phyloP scores from a whole-genome alignment of 345 rosid genomes.

The Citrus sinensis region DVS_A1.0 CM039163.1:50454501-50455000 shows the following conservation, averaged over 20 bases:
- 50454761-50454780: constrained; percentile 91
- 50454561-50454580: neutral
- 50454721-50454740: neutral
- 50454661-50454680: neutral
- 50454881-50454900: constrained; percentile 20
- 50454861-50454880: constrained; percentile 93
- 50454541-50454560: neutral
- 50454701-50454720: neutral
- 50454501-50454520: neutral
- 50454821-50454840: constrained; percentile 95
- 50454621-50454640: neutral
- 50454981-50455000: constrained; percentile 98
- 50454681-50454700: neutral
- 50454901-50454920: neutral
- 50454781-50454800: constrained; percentile 96
- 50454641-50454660: neutral
- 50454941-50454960: constrained; percentile 77
- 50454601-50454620: neutral
- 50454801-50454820: constrained; percentile 96
- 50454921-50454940: constrained; percentile 12
- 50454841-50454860: constrained; percentile 98
- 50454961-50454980: constrained; percentile 99
- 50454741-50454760: constrained; percentile 11
- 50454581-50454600: neutral
- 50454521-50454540: neutral